Conservation (phyloP, 2,329 filamentous ascomycete genomes). For the Orbilia brochopaga region DNA sequence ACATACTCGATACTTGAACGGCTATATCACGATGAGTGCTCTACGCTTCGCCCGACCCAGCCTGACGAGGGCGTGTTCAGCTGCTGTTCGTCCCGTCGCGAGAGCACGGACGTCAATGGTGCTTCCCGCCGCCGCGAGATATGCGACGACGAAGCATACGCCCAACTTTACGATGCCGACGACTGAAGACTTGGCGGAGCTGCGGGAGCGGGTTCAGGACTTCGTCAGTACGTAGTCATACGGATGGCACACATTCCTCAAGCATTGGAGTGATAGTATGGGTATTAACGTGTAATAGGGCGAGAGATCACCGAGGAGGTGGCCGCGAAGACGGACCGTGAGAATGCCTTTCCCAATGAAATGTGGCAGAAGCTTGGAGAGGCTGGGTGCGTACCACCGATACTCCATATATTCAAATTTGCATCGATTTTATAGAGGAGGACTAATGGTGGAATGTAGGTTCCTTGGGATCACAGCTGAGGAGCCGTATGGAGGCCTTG, state of each 20-base stretch:
- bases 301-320: conserved; percentile 85
- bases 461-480: conserved; percentile 93
- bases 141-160: conserved; percentile 72
- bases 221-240: conserved; percentile 67
- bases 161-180: conserved; percentile 72
- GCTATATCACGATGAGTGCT: conserved; percentile 27
- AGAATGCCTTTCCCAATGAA: conserved; percentile 83
- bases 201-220: conserved; percentile 83
- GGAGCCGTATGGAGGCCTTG: conserved; percentile 86
- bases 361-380: conserved; percentile 96
- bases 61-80: conserved; percentile 6
- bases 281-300: conserved; percentile 58
- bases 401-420: neutral
- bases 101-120: conserved; percentile 58
- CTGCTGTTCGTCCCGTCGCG: conserved; percentile 21
- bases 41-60: conserved; percentile 29
- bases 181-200: conserved; percentile 75
- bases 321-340: conserved; percentile 79
- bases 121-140: conserved; percentile 57
- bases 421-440: neutral
- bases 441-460: conserved; percentile 57
- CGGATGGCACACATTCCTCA: neutral
- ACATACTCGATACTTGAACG: too few relatives aligned
- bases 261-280: neutral
- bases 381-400: conserved; percentile 66